A percentile compares a stretch with the other conserved stretches of the same genome.
Evolutionary conservation across 1,284 basidiomycete genomes (phyloP).

Genomic region (Leccinum fuscescens): DNA sequence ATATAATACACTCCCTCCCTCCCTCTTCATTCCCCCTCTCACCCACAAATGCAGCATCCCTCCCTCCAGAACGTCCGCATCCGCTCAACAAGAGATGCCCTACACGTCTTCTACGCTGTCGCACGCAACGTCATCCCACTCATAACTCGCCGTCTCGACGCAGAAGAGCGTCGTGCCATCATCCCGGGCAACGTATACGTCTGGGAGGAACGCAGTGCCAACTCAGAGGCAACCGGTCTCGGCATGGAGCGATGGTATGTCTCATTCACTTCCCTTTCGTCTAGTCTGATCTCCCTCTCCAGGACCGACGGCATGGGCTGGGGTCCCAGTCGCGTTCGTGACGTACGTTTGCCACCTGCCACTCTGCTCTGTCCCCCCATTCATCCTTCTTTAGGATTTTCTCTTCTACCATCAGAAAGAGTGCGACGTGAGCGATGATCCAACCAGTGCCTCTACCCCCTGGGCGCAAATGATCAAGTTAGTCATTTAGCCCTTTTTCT

Average conservation of each 20-base stretch:
- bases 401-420: slow-evolving; percentile 82
- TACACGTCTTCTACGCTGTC: slow-evolving; percentile 76
- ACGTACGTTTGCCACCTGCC: slow-evolving; percentile 45
- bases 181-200: slow-evolving; percentile 76
- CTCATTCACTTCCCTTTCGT: slow-evolving; percentile 1
- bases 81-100: slow-evolving; percentile 72
- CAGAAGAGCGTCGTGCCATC: slow-evolving; percentile 66
- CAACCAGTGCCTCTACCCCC: slow-evolving; percentile 62
- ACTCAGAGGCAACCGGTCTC: slow-evolving; percentile 72
- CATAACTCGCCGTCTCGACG: slow-evolving; percentile 75
- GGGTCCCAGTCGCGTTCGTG: slow-evolving; percentile 55
- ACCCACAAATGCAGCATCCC: slow-evolving; percentile 57
- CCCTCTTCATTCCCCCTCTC: slow-evolving; percentile 13
- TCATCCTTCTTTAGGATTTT: slow-evolving; percentile 55
- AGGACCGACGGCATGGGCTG: neutral
- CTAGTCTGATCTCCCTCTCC: neutral
- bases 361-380: neutral
- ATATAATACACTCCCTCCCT: slow-evolving; percentile 5
- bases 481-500: slow-evolving; percentile 20
- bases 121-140: slow-evolving; percentile 65
- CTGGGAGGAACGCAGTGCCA: slow-evolving; percentile 80
- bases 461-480: slow-evolving; percentile 74
- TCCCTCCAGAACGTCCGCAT: slow-evolving; percentile 73
- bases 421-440: slow-evolving; percentile 61
- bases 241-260: slow-evolving; percentile 79